Percentiles rank a stretch among this genome's conserved stretches.
Conservation (phyloP, 345 rosid species). For the Euphorbia lathyris region DNA sequence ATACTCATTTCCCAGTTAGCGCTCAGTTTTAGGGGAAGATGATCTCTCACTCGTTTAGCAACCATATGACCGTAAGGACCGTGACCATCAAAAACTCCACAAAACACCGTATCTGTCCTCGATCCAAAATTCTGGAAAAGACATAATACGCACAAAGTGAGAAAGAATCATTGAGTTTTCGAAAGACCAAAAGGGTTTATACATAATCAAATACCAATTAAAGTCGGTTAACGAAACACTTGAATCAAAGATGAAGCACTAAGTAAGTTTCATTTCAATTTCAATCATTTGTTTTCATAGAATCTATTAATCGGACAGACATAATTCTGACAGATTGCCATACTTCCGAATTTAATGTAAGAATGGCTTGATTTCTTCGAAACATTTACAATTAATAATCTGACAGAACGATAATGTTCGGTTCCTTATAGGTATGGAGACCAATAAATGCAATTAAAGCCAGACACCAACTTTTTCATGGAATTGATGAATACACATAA, state of each 20-base stretch:
- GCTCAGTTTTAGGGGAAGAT: slow-evolving; percentile 78
- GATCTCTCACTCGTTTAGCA: slow-evolving; percentile 91
- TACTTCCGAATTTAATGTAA: not conserved
- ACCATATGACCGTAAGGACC: slow-evolving; percentile 98
- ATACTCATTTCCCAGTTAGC: slow-evolving; percentile 70
- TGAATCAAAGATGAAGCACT: not conserved
- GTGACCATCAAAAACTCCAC: slow-evolving; percentile 99
- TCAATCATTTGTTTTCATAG: not conserved
- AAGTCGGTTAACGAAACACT: not conserved
- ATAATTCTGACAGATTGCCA: not conserved
- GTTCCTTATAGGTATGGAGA: not conserved
- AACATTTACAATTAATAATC: not conserved
- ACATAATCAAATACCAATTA: not conserved
- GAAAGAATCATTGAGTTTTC: slow-evolving; percentile 1
- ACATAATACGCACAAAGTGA: slow-evolving; percentile 1
- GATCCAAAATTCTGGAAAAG: slow-evolving; percentile 72
- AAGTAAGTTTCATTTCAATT: not conserved
- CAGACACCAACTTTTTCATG: not conserved
- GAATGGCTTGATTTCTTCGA: not conserved
- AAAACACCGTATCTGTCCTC: slow-evolving; percentile 75
- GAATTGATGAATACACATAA: not conserved
- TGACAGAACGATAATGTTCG: not conserved
- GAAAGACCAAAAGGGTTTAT: not conserved
- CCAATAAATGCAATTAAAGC: not conserved
- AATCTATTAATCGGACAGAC: not conserved